Evolutionary conservation across 176 grass and related monocot species (phyloP).

Genomic region (Aegilops longissima): DNA sequence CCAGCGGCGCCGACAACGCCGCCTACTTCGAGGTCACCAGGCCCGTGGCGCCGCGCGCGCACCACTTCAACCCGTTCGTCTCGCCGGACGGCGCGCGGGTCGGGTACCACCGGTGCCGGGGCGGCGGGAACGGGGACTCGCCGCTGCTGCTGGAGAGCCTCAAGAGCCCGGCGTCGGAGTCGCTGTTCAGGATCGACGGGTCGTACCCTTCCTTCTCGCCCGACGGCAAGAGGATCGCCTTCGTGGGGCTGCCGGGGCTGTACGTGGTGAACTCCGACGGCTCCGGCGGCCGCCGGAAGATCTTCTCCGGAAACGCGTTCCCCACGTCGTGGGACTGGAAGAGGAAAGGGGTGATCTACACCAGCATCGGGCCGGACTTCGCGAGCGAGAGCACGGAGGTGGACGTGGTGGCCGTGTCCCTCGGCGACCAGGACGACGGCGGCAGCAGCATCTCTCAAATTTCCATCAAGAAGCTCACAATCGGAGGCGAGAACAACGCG

Average conservation of each 20-base stretch:
- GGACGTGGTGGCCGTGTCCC: slow-evolving; percentile 68
- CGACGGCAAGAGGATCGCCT: slow-evolving; percentile 76
- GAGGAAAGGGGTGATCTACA: slow-evolving; percentile 75
- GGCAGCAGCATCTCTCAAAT: background rate
- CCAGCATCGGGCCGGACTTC: slow-evolving; percentile 65
- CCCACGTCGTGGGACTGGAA: slow-evolving; percentile 89
- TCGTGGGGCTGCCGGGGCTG: slow-evolving; percentile 65
- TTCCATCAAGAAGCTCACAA: slow-evolving; percentile 64
- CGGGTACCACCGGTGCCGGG: slow-evolving; percentile 88
- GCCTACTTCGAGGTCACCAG: slow-evolving; percentile 61
- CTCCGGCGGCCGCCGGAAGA: slow-evolving; percentile 37
- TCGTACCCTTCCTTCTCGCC: slow-evolving; percentile 89
- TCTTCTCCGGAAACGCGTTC: slow-evolving; percentile 78
- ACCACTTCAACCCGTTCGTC: slow-evolving; percentile 89
- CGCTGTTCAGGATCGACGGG: slow-evolving; percentile 81
- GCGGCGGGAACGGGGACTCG: slow-evolving; percentile 53
- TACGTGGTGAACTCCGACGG: slow-evolving; percentile 82
- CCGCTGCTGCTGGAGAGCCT: slow-evolving; percentile 84
- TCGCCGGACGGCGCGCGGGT: slow-evolving; percentile 62
- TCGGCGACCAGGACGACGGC: slow-evolving; percentile 25
- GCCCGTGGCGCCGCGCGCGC: slow-evolving; percentile 48
- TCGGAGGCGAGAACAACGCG: slow-evolving; percentile 67
- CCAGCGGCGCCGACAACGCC: background rate
- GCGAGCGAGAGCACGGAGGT: slow-evolving; percentile 61
- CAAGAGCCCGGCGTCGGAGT: slow-evolving; percentile 45